These are phyloP conservation scores for Elongisporangium undulatum DNA, from an alignment of 352 stramenopile genomes.

Conservation along the genomic window DNA sequence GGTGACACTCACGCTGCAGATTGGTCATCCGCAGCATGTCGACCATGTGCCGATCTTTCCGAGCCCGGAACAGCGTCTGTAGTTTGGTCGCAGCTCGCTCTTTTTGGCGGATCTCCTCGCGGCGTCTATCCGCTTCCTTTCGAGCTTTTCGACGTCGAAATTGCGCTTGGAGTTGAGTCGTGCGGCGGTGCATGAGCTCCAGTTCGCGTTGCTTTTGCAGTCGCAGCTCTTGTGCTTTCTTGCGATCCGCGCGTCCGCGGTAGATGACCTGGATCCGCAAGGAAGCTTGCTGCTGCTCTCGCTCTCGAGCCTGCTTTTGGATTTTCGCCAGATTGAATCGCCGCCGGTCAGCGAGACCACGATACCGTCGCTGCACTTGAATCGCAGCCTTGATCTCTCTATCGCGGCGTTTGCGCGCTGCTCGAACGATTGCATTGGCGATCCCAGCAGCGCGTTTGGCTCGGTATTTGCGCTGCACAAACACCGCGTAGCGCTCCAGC, in stretches of 20 bases:
- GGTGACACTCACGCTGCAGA: conserved; percentile 29
- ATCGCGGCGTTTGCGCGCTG: conserved; percentile 19
- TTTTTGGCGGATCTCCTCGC: conserved; percentile 18
- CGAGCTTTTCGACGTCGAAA: conserved; percentile 38
- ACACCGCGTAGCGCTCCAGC: conserved; percentile 28
- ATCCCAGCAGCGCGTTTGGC: conserved; percentile 34
- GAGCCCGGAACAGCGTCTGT: conserved; percentile 51
- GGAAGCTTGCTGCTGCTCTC: conserved; percentile 33
- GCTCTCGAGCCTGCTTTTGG: conserved; percentile 19
- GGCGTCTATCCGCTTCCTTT: conserved; percentile 20
- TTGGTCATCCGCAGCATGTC: conserved; percentile 36
- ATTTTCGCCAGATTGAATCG: conserved; percentile 29
- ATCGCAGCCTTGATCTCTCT: conserved; percentile 36
- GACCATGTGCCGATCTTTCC: conserved; percentile 32
- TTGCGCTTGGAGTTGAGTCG: conserved; percentile 45
- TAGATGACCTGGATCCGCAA: conserved; percentile 57
- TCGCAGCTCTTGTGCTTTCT: conserved; percentile 28
- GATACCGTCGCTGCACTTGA: conserved; percentile 50
- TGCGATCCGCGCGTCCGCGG: conserved; percentile 41
- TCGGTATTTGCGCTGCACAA: conserved; percentile 63
- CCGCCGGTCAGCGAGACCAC: conserved; percentile 28
- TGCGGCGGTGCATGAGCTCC: conserved; percentile 24
- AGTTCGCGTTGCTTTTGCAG: conserved; percentile 26
- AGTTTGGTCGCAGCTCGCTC: conserved; percentile 54
- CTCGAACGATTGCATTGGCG: conserved; percentile 28